Conservation (phyloP, 257 asterid species). For the Nicotiana otophora region DNA sequence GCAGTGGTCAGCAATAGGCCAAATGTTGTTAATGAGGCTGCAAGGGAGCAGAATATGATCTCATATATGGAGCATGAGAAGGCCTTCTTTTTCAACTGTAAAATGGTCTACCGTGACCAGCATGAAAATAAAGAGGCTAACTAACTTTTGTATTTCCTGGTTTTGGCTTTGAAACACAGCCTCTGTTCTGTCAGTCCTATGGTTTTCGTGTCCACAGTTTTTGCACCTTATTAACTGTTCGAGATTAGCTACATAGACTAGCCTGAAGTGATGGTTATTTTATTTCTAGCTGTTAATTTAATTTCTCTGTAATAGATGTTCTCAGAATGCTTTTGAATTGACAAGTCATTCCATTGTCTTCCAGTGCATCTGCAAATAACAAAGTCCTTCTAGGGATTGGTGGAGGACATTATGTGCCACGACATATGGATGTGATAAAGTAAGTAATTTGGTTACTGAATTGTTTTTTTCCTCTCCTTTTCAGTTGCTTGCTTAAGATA, state of each 20-base stretch:
- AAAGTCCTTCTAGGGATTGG: slow-evolving; percentile 90
- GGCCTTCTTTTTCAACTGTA: background rate
- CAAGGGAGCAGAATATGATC: background rate
- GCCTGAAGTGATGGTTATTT: background rate
- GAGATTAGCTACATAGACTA: background rate
- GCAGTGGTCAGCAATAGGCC: background rate
- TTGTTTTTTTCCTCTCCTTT: background rate
- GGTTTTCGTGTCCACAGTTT: background rate
- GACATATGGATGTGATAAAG: slow-evolving; percentile 84
- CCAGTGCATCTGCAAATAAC: slow-evolving; percentile 50
- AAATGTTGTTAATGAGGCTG: background rate
- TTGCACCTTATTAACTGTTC: background rate
- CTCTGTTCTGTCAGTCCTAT: background rate
- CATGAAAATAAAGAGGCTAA: background rate
- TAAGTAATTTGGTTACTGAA: slow-evolving; percentile 31
- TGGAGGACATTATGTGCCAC: slow-evolving; percentile 97
- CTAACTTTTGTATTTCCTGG: background rate
- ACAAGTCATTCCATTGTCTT: slow-evolving; percentile 12
- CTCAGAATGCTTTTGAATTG: background rate
- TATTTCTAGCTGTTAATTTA: background rate
- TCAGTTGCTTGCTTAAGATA: background rate
- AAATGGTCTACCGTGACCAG: background rate
- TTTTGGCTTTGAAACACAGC: background rate
- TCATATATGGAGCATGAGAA: background rate
- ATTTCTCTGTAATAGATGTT: background rate